Evolutionary conservation across 106 monocot genomes (phyloP).

Genomic region (Acorus calamus): DNA sequence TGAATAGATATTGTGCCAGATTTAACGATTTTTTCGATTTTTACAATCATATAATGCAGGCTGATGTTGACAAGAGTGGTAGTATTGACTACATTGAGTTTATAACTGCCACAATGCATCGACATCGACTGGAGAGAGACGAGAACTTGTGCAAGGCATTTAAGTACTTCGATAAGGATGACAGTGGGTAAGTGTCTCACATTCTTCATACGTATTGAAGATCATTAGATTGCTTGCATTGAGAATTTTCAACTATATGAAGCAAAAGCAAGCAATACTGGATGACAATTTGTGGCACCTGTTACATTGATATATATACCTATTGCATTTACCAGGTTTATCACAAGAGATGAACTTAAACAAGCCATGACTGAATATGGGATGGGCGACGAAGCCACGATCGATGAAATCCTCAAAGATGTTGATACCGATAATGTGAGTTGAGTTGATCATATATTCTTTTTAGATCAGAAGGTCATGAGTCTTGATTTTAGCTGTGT

Average conservation of each 20-base stretch:
- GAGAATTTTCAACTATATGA: too few relatives aligned
- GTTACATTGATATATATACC: too few relatives aligned
- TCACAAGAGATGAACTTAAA: constrained; percentile 82
- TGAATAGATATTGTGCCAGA: background rate
- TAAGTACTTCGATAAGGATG: constrained; percentile 61
- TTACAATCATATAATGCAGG: constrained; percentile 21
- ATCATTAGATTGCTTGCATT: background rate
- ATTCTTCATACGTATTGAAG: background rate
- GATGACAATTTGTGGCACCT: too few relatives aligned
- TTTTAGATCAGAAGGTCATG: background rate
- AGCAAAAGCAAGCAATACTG: too few relatives aligned
- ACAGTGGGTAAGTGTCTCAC: constrained; percentile 42
- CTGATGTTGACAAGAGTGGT: constrained; percentile 72
- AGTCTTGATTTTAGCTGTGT: background rate
- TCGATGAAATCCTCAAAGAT: constrained; percentile 64
- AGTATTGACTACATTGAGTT: constrained; percentile 80
- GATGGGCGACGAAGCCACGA: constrained; percentile 83
- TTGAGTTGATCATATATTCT: background rate
- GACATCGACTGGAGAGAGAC: constrained; percentile 65
- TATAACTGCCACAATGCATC: constrained; percentile 74
- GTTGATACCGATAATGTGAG: constrained; percentile 73
- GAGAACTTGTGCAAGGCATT: constrained; percentile 67
- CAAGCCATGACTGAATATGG: constrained; percentile 54
- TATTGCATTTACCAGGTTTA: constrained; percentile 27
- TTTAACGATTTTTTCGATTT: background rate